phyloP scores from a whole-genome alignment of 495 filamentous ascomycete genomes.

The Rostrohypoxylon terebratum region DNA sequence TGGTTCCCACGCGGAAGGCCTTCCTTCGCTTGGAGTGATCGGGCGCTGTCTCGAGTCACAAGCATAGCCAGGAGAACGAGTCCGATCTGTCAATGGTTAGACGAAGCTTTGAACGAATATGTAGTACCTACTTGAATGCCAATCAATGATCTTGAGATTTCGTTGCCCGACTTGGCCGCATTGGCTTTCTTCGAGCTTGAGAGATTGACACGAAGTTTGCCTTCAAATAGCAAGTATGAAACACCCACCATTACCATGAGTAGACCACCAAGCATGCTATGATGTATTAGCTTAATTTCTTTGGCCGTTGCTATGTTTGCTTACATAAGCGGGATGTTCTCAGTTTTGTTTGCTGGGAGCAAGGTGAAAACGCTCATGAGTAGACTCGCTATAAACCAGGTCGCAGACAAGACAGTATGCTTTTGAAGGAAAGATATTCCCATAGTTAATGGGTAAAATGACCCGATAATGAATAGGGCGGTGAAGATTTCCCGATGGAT shows the following conservation, averaged over 20 bases:
- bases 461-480: constrained; percentile 76
- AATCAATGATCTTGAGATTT: constrained; percentile 56
- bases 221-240: constrained; percentile 85
- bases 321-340: constrained; percentile 82
- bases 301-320: constrained; percentile 44
- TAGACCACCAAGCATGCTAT: constrained; percentile 77
- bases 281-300: constrained; percentile 46
- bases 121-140: constrained; percentile 54
- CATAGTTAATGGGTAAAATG: constrained; percentile 82
- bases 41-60: constrained; percentile 83
- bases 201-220: constrained; percentile 68
- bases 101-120: constrained; percentile 25
- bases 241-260: constrained; percentile 84
- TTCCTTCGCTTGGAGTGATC: constrained; percentile 84
- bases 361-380: constrained; percentile 93
- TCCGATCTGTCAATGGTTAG: constrained; percentile 68
- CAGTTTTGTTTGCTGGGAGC: constrained; percentile 85
- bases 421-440: constrained; percentile 75
- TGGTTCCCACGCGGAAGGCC: constrained; percentile 94
- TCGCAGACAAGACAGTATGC: constrained; percentile 70
- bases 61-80: constrained; percentile 84
- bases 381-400: constrained; percentile 81
- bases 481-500: constrained; percentile 91
- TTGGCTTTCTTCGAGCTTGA: constrained; percentile 45
- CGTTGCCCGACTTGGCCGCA: constrained; percentile 40